Base-by-base conservation (phyloP, 495 filamentous ascomycete species). In the Copromyces sp. region DNA sequence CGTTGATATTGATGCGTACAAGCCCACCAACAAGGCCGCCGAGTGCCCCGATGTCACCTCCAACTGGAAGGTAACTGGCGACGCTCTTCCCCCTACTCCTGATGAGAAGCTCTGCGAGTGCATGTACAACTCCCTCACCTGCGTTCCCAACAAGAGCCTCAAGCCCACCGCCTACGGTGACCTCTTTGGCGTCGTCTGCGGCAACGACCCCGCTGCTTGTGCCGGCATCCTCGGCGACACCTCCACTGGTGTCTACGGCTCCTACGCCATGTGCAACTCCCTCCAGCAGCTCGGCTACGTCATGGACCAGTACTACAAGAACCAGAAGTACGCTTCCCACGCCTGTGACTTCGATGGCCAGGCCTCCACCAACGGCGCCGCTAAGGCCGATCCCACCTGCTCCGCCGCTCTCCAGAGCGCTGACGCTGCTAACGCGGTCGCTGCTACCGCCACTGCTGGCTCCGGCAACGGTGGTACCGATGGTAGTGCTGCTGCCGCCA, bases 221-320 rank as follows among this genome's bases (percentile, higher is more conserved):
- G 81, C 80, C 8, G 94, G 93, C 47, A 90, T 98, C 79, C 80
- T 80, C 61, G 82, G 86, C 75, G 93, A 98, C 80, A 86, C 84
- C 16, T 89, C 88, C 69, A 88, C 86, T 29, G 95, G 94, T 69
- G 83, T 83, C 32, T 99, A 96, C 80, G 95, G 95, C 69, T 90
- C 93, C 7, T 98, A 94, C 84, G 89, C 90, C 81, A 96, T 97
- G 92, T 99, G 95, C 86, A 87, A 86, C 75, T 73, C 89, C 75
- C 88, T 85, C 74, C 86, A 97, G 81, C 87, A 95, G 82, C 89
- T 98, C 35, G 90, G 89, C 69, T 97, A 90, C 79, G 91, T 89
- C 40, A 86, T 98, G 74, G 90, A 97, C 83, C 74, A 83, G 72
- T 99, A 97, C 86, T 95, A 94, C 82, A 80, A 85, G 17, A 83